Percentiles rank a stretch among this genome's conserved stretches.
phyloP scores from a whole-genome alignment of 306 rosid species.

The Bauhinia variegata region DNA sequence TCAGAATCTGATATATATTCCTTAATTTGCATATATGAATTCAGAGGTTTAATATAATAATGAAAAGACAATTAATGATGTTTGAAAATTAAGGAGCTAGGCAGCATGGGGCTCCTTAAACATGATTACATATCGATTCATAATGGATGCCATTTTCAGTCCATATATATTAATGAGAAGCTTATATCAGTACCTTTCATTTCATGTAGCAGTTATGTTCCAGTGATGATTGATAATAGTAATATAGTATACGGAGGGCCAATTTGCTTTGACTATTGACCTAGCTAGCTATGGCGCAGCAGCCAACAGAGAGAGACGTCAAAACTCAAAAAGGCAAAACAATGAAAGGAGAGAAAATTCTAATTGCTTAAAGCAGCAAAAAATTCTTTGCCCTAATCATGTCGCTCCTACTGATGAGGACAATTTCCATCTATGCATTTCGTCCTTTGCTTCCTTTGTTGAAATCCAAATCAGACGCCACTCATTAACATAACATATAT shows the following conservation, averaged over 20 bases:
- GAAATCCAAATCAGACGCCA: no score
- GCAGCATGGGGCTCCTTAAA: no score
- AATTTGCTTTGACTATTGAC: slow-evolving; percentile 51
- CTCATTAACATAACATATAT: slow-evolving; percentile 34
- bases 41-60: no score
- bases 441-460: slow-evolving; percentile 39
- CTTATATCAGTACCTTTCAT: no score
- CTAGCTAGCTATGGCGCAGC: slow-evolving; percentile 27
- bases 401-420: slow-evolving; percentile 46
- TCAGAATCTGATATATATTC: no score
- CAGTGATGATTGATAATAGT: no score
- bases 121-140: slow-evolving; percentile 44
- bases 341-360: slow-evolving; percentile 44
- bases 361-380: slow-evolving; percentile 62
- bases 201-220: slow-evolving; percentile 57
- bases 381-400: slow-evolving; percentile 58
- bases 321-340: slow-evolving; percentile 20
- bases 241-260: slow-evolving; percentile 34
- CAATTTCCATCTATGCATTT: slow-evolving; percentile 50
- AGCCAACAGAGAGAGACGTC: no score
- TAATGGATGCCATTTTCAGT: slow-evolving; percentile 32
- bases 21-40: no score
- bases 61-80: no score
- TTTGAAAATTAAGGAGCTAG: no score
- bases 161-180: slow-evolving; percentile 51